These are phyloP conservation scores for Volvox carteri DNA, from an alignment of 163 green algal genomes.

Conservation along the genomic window DNA sequence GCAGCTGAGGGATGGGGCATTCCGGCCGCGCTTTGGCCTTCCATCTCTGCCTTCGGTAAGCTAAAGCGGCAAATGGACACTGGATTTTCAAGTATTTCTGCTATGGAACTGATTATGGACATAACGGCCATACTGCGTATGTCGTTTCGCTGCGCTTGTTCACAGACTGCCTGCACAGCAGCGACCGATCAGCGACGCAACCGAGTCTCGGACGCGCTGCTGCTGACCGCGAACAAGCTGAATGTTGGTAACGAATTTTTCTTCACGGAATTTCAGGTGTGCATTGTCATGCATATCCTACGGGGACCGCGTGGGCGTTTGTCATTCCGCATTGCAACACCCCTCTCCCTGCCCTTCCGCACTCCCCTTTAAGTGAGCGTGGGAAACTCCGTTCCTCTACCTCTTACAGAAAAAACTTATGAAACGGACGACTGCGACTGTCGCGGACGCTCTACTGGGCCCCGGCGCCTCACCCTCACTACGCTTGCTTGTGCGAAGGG, in stretches of 20 bases:
- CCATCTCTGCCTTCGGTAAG: neutral
- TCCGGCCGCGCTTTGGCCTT: neutral
- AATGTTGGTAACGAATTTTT: neutral
- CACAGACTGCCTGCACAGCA: neutral
- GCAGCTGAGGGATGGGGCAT: neutral
- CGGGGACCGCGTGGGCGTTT: neutral
- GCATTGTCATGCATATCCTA: too few species aligned
- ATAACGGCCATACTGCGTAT: too few species aligned
- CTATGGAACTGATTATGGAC: neutral
- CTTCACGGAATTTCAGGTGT: slow-evolving; percentile 15
- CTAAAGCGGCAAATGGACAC: neutral
- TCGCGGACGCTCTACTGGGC: neutral
- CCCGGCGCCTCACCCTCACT: neutral
- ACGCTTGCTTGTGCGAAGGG: neutral
- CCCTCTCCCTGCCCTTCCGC: too few species aligned
- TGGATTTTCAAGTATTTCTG: neutral
- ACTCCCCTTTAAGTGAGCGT: too few species aligned
- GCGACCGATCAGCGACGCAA: neutral
- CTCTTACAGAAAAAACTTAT: neutral
- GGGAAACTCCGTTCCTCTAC: neutral
- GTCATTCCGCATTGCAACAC: too few species aligned
- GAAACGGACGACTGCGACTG: neutral
- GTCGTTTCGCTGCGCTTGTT: too few species aligned
- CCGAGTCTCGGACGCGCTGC: neutral
- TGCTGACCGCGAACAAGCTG: neutral